Base-by-base conservation (phyloP, 352 stramenopile species). In the Phytopythium delawarense region DNA sequence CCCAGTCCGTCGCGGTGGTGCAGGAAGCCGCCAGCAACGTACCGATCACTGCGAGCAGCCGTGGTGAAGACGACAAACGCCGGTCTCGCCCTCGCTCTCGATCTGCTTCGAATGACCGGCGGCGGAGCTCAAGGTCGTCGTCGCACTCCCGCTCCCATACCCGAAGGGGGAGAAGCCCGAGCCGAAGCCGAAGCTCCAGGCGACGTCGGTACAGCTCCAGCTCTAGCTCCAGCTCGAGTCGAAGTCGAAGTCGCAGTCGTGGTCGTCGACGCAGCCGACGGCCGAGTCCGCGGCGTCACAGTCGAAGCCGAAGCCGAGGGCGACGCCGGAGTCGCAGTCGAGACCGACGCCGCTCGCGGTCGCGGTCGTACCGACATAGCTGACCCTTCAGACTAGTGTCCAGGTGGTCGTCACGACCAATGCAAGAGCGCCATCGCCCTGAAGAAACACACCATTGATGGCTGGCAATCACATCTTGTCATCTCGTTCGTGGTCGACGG, bases 231-330 rank as follows among this genome's bases (percentile, higher is more conserved):
- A 72, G 57, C 21, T 59, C 39, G 34, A 73, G 64, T 42, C 60
- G 50, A 28, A 71, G 65, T 49, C 35, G 46, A 13, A 40, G 44
- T 35, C 63, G 60, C 34, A 70, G 21, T 32, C 45, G 45, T 52
- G 46, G 21, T 34, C 46, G 46, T n/a, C 21, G 23, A n/a, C 21
- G 46, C 46, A 20, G 46, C 13, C 46, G 46, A 13, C 11, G 23
- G 20, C 23, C 42, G 42, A 49, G 42, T 25, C 42, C 64, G 32
- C 68, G 60, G 8, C 63, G 62, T 23, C 34, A 57, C 50, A 76
- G 69, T 54, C 67, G 69, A 21, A 80, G 70, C 42, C 54, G 67
- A 2, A 69, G 65, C 52, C 63, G 64, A 2, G 54, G 57, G 37
- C 50, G 57, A 13, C 46, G 63, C 25, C 52, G 52, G 15, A 65